A percentile compares a stretch with the other conserved stretches of the same genome.
Evolutionary conservation across 768 basidiomycete genomes (phyloP).

Genomic region (Porphyrellus cyaneotinctus): DNA sequence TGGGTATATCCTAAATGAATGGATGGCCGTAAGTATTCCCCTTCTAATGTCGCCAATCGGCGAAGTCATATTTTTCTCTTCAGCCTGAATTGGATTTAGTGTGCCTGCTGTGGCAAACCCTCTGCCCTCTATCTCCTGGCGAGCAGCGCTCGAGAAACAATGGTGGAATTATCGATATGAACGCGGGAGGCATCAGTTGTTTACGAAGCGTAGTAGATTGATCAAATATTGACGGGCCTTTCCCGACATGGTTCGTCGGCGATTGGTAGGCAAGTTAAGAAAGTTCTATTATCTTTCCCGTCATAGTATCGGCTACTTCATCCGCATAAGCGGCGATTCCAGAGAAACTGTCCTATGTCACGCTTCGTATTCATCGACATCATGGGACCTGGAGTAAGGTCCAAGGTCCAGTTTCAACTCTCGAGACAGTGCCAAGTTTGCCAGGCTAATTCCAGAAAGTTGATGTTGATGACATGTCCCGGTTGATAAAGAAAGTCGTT

Average conservation of each 20-base stretch:
- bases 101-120: conserved; percentile 16
- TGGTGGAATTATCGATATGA: conserved; percentile 41
- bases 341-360: neutral
- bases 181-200: conserved; percentile 23
- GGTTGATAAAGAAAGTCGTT: neutral
- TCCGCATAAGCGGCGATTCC: neutral
- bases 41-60: conserved; percentile 6
- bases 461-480: neutral
- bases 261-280: conserved; percentile 6
- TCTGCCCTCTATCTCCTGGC: conserved; percentile 14
- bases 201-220: conserved; percentile 10
- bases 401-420: neutral
- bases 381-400: neutral
- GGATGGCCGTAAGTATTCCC: conserved; percentile 7
- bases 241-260: conserved; percentile 5
- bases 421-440: neutral
- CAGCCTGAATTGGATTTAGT: conserved; percentile 2
- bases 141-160: conserved; percentile 38
- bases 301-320: conserved; percentile 7
- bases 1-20: conserved; percentile 2
- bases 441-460: neutral
- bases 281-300: conserved; percentile 5
- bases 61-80: neutral
- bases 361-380: neutral
- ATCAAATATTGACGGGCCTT: neutral